These are phyloP conservation scores for Tricholoma sp. DNA, from an alignment of 768 basidiomycete species.

Conservation along the genomic window DNA sequence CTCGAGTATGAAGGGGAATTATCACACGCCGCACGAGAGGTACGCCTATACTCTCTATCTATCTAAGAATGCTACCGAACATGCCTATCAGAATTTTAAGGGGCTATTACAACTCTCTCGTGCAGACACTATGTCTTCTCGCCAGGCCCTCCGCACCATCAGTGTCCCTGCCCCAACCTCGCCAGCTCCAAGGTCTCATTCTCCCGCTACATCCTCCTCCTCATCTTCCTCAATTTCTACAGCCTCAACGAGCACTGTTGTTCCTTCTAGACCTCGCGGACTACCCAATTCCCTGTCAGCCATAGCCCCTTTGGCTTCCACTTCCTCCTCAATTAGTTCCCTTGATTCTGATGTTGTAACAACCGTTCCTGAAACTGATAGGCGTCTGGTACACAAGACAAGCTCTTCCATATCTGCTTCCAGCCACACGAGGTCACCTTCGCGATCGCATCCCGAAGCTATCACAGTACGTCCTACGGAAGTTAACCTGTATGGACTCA, in stretches of 20 bases:
- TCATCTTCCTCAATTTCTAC: slow-evolving; percentile 71
- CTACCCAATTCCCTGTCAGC: slow-evolving; percentile 18
- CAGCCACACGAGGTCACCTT: slow-evolving; percentile 8
- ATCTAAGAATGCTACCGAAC: slow-evolving; percentile 4
- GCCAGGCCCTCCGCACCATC: slow-evolving; percentile 21
- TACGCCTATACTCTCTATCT: slow-evolving; percentile 23
- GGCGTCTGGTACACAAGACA: slow-evolving; percentile 13
- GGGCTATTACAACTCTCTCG: slow-evolving; percentile 37
- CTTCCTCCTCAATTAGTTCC: slow-evolving; percentile 32
- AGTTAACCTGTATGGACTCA: slow-evolving; percentile 31
- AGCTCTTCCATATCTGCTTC: slow-evolving; percentile 17
- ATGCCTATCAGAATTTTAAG: slow-evolving; percentile 29
- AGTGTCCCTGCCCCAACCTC: slow-evolving; percentile 17
- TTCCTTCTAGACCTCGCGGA: slow-evolving; percentile 38
- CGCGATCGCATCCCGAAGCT: slow-evolving; percentile 14
- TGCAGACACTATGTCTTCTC: slow-evolving; percentile 30
- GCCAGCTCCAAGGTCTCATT: slow-evolving; percentile 33
- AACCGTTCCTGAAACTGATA: slow-evolving; percentile 21
- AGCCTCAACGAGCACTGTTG: slow-evolving; percentile 66
- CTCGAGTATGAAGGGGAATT: slow-evolving; percentile 70
- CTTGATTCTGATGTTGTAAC: slow-evolving; percentile 34
- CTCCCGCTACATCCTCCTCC: slow-evolving; percentile 52
- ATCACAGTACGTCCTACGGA: slow-evolving; percentile 19
- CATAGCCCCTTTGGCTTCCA: slow-evolving; percentile 20
- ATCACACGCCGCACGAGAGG: slow-evolving; percentile 42